These are phyloP conservation scores for Colletotrichum camelliae DNA, from an alignment of 2,329 filamentous ascomycete species.

Conservation along the genomic window DNA sequence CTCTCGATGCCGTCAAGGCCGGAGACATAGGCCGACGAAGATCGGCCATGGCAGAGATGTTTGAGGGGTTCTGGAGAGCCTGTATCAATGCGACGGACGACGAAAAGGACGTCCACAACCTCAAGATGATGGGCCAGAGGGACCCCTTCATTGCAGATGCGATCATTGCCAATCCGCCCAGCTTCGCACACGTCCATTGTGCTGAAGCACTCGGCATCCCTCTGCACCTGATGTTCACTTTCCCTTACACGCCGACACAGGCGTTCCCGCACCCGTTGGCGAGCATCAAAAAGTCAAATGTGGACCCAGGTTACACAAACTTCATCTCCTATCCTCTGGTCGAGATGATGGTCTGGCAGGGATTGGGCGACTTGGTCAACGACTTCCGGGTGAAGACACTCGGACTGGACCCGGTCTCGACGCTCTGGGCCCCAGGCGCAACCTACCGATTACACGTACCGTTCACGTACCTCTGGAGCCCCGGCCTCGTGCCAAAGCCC, in stretches of 20 bases:
- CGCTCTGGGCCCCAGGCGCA: constrained; percentile 77
- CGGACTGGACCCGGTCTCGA: constrained; percentile 75
- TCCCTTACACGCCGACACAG: constrained; percentile 78
- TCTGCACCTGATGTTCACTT: constrained; percentile 87
- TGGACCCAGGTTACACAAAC: constrained; percentile 76
- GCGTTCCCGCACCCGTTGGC: constrained; percentile 80
- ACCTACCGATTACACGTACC: constrained; percentile 77
- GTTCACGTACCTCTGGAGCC: constrained; percentile 77
- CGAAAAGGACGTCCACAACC: constrained; percentile 63
- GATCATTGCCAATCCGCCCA: constrained; percentile 86
- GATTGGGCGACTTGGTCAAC: constrained; percentile 80
- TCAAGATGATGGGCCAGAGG: constrained; percentile 69
- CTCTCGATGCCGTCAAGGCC: constrained; percentile 71
- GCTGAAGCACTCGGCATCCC: constrained; percentile 81
- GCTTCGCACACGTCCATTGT: constrained; percentile 80
- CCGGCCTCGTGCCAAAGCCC: constrained; percentile 69
- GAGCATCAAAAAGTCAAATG: constrained; percentile 74
- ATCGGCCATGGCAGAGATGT: constrained; percentile 80
- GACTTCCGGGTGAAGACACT: constrained; percentile 73
- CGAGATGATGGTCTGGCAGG: constrained; percentile 92
- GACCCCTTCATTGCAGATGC: constrained; percentile 72
- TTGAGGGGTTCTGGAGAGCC: constrained; percentile 81
- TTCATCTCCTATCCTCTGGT: constrained; percentile 83
- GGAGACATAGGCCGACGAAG: constrained; percentile 75
- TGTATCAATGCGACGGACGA: constrained; percentile 78